Base-by-base conservation (phyloP, 2,329 filamentous ascomycete genomes). In the Ascocoryne sarcoides region DNA sequence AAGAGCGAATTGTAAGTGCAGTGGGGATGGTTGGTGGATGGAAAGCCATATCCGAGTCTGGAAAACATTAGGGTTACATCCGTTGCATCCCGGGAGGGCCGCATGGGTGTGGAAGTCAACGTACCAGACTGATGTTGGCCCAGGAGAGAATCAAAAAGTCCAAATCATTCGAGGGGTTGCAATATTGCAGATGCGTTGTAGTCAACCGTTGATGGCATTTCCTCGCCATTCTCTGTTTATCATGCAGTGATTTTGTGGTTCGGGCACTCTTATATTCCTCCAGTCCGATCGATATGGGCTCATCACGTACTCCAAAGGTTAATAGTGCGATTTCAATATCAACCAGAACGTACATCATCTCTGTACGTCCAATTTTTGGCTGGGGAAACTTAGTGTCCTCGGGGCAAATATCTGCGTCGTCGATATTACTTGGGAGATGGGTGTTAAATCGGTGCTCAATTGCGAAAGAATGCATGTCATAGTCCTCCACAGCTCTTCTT, bases 371-470 rank as follows among this genome's bases (percentile, higher is more conserved):
- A 5, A 65, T 57, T 4, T 68, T 67, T 31, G 71, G 63, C 1
- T 59, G 46, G 0, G 75, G 75, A 2, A 65, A 57, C 3, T 67
- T 58, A 3, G 59, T 65, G 47, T 68, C 73, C 0, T 71, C 68
- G 0, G 68, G 62, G 7, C 53, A 58, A 20, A 76, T 61, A 39
- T 76, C 73, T 2, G 49, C 46, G 42, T 78, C 74, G 51, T 79
- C 75, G 44, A 80, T 62, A 48, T 79, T 79, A 5, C 71, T 56
- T 0, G 76, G 76, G 4, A 71, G 57, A 31, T 38, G 33, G 2
- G 42, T 44, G 12, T 37, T 37, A n/a, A 41, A 44, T 10, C 32
- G 33, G 1, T 26, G 14, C 15, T 32, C 23, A 23, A 28, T 20
- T 12, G 34, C 39, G 18, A 31, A 36, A n/a, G 37, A 16, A n/a